Evolutionary conservation across 225 moss, liverwort and hornwort species (phyloP).

Genomic region (Ulota crispa): DNA sequence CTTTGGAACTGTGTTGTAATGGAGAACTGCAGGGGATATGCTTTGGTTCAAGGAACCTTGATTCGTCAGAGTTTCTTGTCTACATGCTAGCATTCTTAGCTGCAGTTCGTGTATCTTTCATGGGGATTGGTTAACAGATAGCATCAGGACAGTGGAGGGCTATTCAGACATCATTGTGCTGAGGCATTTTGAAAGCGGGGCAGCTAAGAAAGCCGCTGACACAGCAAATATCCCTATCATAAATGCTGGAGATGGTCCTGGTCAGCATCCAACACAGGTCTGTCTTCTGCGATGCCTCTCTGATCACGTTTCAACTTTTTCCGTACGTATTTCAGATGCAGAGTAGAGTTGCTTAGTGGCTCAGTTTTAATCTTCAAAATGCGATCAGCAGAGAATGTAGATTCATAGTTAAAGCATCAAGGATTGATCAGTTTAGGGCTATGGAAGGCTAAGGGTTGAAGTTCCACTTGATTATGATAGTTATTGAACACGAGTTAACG

Average conservation of each 20-base stretch:
- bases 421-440: neutral
- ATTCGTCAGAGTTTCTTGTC: constrained; percentile 8
- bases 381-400: neutral
- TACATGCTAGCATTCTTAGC: neutral
- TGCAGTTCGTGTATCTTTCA: constrained; percentile 9
- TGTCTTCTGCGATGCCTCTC: neutral
- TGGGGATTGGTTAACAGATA: constrained; percentile 57
- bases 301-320: neutral
- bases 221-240: constrained; percentile 87
- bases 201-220: constrained; percentile 79
- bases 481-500: neutral
- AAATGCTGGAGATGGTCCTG: constrained; percentile 98
- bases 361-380: neutral
- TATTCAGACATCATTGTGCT: constrained; percentile 92
- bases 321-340: neutral
- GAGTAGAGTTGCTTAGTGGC: neutral
- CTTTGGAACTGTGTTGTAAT: neutral
- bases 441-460: neutral
- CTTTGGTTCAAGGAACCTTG: neutral
- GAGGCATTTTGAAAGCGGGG: constrained; percentile 96
- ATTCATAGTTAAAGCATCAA: neutral
- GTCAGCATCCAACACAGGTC: constrained; percentile 99
- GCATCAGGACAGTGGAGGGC: constrained; percentile 92
- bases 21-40: neutral
- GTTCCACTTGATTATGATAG: neutral